phyloP scores from a whole-genome alignment of 2,329 filamentous ascomycete genomes.

The Phialocephala subalpina region DNA sequence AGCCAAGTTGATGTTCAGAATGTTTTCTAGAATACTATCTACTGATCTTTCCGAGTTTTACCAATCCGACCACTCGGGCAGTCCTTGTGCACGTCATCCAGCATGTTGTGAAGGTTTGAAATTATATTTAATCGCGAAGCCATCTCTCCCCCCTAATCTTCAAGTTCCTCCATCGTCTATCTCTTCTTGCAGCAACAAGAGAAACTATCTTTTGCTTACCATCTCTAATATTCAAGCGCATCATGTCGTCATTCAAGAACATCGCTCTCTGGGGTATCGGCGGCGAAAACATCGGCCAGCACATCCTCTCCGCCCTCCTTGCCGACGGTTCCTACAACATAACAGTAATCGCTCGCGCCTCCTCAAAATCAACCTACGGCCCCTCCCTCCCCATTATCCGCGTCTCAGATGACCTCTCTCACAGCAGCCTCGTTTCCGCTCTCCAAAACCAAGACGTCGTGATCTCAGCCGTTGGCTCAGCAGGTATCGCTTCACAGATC shows the following conservation, averaged over 20 bases:
- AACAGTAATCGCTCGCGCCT: constrained; percentile 10
- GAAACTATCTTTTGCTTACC: too few species aligned
- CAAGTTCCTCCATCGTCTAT: too few species aligned
- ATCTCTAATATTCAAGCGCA: background rate
- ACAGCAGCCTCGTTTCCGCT: constrained; percentile 1
- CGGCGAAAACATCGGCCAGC: constrained; percentile 12
- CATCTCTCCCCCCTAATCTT: too few species aligned
- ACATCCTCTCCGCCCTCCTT: constrained; percentile 15
- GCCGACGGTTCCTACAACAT: background rate
- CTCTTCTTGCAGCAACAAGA: too few species aligned
- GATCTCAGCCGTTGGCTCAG: background rate
- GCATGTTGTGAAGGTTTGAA: too few species aligned
- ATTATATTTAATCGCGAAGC: too few species aligned
- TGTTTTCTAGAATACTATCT: too few species aligned
- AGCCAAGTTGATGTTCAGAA: too few species aligned
- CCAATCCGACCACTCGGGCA: too few species aligned
- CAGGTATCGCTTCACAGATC: background rate
- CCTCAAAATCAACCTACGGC: constrained; percentile 11
- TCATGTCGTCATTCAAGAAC: constrained; percentile 18
- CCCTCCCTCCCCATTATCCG: background rate
- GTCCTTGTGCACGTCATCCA: too few species aligned
- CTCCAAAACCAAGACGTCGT: background rate
- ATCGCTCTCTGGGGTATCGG: constrained; percentile 17
- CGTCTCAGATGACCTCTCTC: constrained; percentile 7
- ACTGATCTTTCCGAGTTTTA: too few species aligned